These are phyloP conservation scores for Daldinia decipiens DNA, from an alignment of 495 filamentous ascomycete species.

Conservation along the genomic window DNA sequence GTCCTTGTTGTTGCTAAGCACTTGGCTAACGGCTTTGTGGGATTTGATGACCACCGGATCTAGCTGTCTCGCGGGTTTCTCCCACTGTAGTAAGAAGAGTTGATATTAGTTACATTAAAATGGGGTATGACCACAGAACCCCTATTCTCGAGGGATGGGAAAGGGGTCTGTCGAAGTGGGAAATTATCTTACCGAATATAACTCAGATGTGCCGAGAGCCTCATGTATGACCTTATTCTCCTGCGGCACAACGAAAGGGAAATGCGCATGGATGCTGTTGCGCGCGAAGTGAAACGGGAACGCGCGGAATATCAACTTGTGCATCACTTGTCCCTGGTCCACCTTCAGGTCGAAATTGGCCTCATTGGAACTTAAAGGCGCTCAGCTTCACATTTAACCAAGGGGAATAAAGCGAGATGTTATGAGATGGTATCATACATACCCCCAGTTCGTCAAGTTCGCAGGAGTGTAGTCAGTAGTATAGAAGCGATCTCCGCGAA, in stretches of 20 bases:
- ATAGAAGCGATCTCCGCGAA: slow-evolving; percentile 83
- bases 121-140: background rate
- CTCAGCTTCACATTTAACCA: slow-evolving; percentile 70
- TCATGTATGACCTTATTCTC: slow-evolving; percentile 76
- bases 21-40: slow-evolving; percentile 65
- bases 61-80: slow-evolving; percentile 62
- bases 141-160: background rate
- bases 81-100: slow-evolving; percentile 50
- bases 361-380: slow-evolving; percentile 64
- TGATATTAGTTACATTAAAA: slow-evolving; percentile 1
- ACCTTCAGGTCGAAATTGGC: slow-evolving; percentile 72
- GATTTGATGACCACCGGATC: slow-evolving; percentile 65
- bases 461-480: slow-evolving; percentile 74
- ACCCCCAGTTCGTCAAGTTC: slow-evolving; percentile 78
- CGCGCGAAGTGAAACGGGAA: slow-evolving; percentile 75
- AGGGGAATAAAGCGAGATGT: slow-evolving; percentile 66
- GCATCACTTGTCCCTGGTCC: slow-evolving; percentile 75
- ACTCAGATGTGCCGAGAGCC: slow-evolving; percentile 65
- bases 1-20: slow-evolving; percentile 64
- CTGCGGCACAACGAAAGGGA: slow-evolving; percentile 75
- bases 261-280: slow-evolving; percentile 78
- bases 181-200: slow-evolving; percentile 61
- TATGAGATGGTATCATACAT: slow-evolving; percentile 48
- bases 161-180: background rate
- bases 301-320: slow-evolving; percentile 74